These are phyloP conservation scores for Exophiala calicioides DNA, from an alignment of 2,329 filamentous ascomycete species.

Conservation along the genomic window DNA sequence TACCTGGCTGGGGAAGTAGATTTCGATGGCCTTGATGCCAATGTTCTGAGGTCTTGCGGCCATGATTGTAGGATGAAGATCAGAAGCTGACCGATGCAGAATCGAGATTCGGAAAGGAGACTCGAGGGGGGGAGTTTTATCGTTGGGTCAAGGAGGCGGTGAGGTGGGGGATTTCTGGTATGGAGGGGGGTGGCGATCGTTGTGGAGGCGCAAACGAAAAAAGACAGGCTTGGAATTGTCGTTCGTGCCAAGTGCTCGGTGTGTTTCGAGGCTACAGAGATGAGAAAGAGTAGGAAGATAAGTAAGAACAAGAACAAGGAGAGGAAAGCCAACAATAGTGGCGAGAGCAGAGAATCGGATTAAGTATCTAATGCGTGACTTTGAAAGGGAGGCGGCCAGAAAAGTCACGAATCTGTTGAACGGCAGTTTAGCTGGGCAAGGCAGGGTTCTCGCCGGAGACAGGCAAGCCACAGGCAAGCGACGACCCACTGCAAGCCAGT, in stretches of 20 bases:
- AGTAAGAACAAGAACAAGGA: too few relatives aligned
- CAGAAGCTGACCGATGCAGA: constrained; percentile 1
- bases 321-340: too few relatives aligned
- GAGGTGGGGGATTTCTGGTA: constrained; percentile 9
- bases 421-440: too few relatives aligned
- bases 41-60: constrained; percentile 79
- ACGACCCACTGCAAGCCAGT: background rate
- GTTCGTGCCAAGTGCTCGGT: background rate
- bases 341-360: too few relatives aligned
- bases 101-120: background rate
- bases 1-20: constrained; percentile 86
- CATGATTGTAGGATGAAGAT: constrained; percentile 50
- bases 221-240: too few relatives aligned
- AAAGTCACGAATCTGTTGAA: too few relatives aligned
- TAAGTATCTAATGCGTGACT: too few relatives aligned
- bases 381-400: too few relatives aligned
- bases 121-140: constrained; percentile 2
- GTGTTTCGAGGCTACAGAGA: background rate
- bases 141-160: constrained; percentile 12
- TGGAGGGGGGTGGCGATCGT: constrained; percentile 4
- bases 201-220: constrained; percentile 17
- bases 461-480: background rate
- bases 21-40: constrained; percentile 89
- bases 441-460: background rate
- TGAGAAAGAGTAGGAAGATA: background rate